Conservation (phyloP, 2,329 filamentous ascomycete genomes). For the Purpureocillium takamizusanense region DNA sequence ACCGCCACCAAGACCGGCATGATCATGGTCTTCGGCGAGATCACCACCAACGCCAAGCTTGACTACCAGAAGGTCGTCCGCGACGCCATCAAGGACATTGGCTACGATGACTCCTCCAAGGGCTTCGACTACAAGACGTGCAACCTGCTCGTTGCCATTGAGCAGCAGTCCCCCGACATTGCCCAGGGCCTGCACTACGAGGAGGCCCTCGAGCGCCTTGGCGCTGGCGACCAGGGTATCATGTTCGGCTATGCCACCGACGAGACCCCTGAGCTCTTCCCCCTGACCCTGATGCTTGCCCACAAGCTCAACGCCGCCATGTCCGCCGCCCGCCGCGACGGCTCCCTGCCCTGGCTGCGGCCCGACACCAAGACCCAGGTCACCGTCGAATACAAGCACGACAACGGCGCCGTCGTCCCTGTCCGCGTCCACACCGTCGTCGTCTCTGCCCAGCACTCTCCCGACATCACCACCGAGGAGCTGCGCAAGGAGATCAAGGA, state of each 20-base stretch:
- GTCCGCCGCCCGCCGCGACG: constrained; percentile 80
- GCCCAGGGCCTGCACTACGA: constrained; percentile 99
- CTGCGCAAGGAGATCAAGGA: constrained; percentile 91
- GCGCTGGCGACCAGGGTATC: constrained; percentile 99
- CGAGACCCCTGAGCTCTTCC: constrained; percentile 95
- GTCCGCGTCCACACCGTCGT: constrained; percentile 93
- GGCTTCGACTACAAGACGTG: constrained; percentile 99
- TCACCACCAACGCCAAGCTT: constrained; percentile 88
- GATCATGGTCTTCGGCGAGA: constrained; percentile 99
- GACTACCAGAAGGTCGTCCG: constrained; percentile 99
- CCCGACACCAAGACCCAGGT: constrained; percentile 99
- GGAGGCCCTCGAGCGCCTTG: constrained; percentile 91
- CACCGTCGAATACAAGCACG: constrained; percentile 97
- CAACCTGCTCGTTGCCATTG: constrained; percentile 96
- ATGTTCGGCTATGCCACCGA: constrained; percentile 99
- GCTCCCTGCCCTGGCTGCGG: constrained; percentile 84
- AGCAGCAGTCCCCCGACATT: constrained; percentile 98
- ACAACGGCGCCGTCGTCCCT: constrained; percentile 86
- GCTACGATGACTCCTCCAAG: constrained; percentile 94
- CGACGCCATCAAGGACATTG: constrained; percentile 92
- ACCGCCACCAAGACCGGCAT: constrained; percentile 99
- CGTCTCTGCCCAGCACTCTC: constrained; percentile 88
- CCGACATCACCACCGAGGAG: constrained; percentile 81
- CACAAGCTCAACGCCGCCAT: constrained; percentile 97
- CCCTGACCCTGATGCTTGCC: constrained; percentile 84